Evolutionary conservation across 345 rosid genomes (phyloP), one percentile per base, ranked within the genome.

Genomic region (Citrus trifoliata): DNA sequence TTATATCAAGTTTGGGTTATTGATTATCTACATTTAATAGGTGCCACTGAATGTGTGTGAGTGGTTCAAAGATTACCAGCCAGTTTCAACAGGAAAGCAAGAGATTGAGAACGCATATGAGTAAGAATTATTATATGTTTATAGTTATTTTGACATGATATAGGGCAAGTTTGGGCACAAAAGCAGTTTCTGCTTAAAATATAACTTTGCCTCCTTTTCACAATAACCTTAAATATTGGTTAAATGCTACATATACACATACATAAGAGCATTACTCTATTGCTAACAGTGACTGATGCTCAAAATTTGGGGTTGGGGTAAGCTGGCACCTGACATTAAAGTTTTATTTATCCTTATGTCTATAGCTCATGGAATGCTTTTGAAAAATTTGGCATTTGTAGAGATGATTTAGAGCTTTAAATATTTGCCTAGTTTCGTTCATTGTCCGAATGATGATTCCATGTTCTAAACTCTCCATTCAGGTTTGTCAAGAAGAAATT

Each of bases 401-500:
- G 10, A 42, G 69, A 70, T n/a, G 53, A 33, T 9, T 67, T 75
- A 2, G 62, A 55, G 24, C 32, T 30, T 38, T 67, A 10, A 55
- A 33, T 18, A 24, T 19, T 63, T 21, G 13, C 4, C 18, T 25
- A 16, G 46, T 27, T 13, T 58, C 9, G 6, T 37, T 37, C 40
- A 12, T 7, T 2, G 60, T 51, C 9, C 4, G 27, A 51, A 56
- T 59, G 63, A 68, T 27, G 3, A 7, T 62, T 24, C 22, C 8
- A 3, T 38, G 46, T 51, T 37, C 61, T 78, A 16, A 68, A 77
- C 24, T 33, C 66, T 42, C 18, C 55, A 40, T 81, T 70, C 83
- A 97, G 99, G 88, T 97, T 87, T 71, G 96, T 97, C 78, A 97
- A 94, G 93, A 94, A 90, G 88, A 97, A 97, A 77, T 97, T 97